Conservation (phyloP, 805 yeast species). For the Candida khao-thaluensis region DNA sequence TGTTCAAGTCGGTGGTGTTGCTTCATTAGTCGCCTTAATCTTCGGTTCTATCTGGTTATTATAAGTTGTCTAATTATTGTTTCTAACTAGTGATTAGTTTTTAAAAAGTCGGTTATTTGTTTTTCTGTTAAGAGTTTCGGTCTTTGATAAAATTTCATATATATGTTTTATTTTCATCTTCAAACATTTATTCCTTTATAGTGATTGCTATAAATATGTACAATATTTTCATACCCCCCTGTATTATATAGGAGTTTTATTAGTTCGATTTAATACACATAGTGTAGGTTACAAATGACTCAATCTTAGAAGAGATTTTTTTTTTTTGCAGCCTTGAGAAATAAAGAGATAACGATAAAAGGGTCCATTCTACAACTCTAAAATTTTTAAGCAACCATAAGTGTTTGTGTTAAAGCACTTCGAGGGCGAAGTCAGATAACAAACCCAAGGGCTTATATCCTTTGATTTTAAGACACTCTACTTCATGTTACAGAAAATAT, state of each 20-base stretch:
- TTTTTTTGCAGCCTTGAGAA: too few relatives aligned
- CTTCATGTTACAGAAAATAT: too few relatives aligned
- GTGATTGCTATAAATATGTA: conserved; percentile 5
- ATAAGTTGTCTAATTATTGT: conserved; percentile 5
- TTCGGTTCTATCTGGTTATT: conserved; percentile 29
- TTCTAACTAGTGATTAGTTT: conserved; percentile 9
- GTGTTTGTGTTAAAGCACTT: too few relatives aligned
- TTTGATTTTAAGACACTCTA: too few relatives aligned
- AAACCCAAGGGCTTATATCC: too few relatives aligned
- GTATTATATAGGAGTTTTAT: conserved; percentile 7
- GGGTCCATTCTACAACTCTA: too few relatives aligned
- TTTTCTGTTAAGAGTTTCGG: conserved; percentile 7
- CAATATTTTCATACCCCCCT: conserved; percentile 6
- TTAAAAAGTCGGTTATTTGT: conserved; percentile 6
- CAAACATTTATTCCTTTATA: conserved; percentile 4
- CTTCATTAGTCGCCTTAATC: conserved; percentile 33
- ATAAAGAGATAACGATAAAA: too few relatives aligned
- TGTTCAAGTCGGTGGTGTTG: conserved; percentile 26
- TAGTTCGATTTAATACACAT: conserved; percentile 4
- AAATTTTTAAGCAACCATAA: too few relatives aligned
- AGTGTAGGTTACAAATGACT: not conserved
- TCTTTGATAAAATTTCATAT: conserved; percentile 4
- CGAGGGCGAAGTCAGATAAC: too few relatives aligned
- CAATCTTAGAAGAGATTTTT: too few relatives aligned
- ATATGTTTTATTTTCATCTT: conserved; percentile 6